A percentile compares a stretch with the other conserved stretches of the same genome.
Conservation (phyloP, 257 asterid genomes). For the Paraleonurus japonicus region DNA sequence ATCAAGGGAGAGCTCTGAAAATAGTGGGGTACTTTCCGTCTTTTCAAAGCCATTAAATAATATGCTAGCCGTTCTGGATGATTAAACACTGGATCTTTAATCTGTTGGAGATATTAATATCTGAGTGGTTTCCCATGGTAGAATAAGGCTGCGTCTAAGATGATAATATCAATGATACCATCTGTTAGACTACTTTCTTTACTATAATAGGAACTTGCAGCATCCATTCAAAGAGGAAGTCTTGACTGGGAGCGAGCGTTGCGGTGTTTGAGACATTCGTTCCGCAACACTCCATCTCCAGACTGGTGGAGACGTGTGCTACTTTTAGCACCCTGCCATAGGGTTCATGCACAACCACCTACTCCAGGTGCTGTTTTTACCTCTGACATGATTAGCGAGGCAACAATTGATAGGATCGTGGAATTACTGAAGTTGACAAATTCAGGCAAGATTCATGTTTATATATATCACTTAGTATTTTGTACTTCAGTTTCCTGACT, state of each 20-base stretch:
- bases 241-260: conserved; percentile 98
- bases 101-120: background rate
- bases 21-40: background rate
- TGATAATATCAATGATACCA: conserved; percentile 1
- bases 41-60: conserved; percentile 8
- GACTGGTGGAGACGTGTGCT: conserved; percentile 99
- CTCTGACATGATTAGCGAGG: conserved; percentile 94
- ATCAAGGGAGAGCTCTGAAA: conserved; percentile 1
- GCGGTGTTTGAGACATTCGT: conserved; percentile 94
- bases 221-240: conserved; percentile 90
- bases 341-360: conserved; percentile 71
- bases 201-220: conserved; percentile 79
- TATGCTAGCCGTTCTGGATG: background rate
- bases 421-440: conserved; percentile 83
- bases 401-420: conserved; percentile 88
- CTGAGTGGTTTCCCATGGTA: conserved; percentile 7
- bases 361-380: conserved; percentile 96
- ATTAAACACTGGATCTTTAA: background rate
- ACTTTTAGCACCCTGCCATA: conserved; percentile 93
- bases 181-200: conserved; percentile 9
- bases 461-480: background rate
- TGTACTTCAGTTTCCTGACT: background rate
- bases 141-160: conserved; percentile 13
- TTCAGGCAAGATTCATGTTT: conserved; percentile 60
- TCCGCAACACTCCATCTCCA: conserved; percentile 95